These are phyloP conservation scores for Ustilago xerochloae DNA, from an alignment of 1,284 basidiomycete species.

Conservation along the genomic window DNA sequence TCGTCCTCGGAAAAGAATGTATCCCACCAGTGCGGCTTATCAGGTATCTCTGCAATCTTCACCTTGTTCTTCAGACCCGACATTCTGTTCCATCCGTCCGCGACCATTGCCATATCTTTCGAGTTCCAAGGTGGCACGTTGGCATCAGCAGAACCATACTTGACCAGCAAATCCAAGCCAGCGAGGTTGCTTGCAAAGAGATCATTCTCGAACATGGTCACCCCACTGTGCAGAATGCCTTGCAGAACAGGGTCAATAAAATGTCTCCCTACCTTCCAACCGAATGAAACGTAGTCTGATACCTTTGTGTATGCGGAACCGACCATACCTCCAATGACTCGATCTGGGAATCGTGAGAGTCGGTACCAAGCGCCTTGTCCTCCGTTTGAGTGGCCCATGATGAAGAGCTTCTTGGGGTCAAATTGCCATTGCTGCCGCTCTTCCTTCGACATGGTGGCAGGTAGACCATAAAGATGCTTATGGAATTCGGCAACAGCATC, in stretches of 20 bases:
- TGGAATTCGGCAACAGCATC: slow-evolving; percentile 73
- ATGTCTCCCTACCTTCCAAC: slow-evolving; percentile 74
- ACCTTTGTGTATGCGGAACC: slow-evolving; percentile 69
- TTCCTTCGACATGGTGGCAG: slow-evolving; percentile 8
- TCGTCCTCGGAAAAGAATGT: slow-evolving; percentile 73
- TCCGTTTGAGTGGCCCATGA: slow-evolving; percentile 91
- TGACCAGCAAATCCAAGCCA: slow-evolving; percentile 76
- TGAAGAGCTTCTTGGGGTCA: slow-evolving; percentile 70
- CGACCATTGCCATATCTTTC: slow-evolving; percentile 74
- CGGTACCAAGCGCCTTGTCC: slow-evolving; percentile 89
- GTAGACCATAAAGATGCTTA: slow-evolving; percentile 30
- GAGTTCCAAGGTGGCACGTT: slow-evolving; percentile 86
- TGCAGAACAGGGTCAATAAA: slow-evolving; percentile 80
- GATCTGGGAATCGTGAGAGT: slow-evolving; percentile 80
- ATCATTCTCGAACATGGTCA: slow-evolving; percentile 87
- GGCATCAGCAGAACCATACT: slow-evolving; percentile 80
- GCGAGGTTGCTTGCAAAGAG: slow-evolving; percentile 81
- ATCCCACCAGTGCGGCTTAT: slow-evolving; percentile 78
- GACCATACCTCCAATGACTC: slow-evolving; percentile 72
- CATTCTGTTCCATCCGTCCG: slow-evolving; percentile 72
- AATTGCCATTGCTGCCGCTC: slow-evolving; percentile 28
- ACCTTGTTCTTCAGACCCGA: slow-evolving; percentile 68
- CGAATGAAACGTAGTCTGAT: slow-evolving; percentile 82
- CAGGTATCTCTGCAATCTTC: slow-evolving; percentile 73
- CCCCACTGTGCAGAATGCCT: slow-evolving; percentile 77